These are phyloP conservation scores for Yarrowia sp. DNA, from an alignment of 805 yeast genomes.

Conservation along the genomic window DNA sequence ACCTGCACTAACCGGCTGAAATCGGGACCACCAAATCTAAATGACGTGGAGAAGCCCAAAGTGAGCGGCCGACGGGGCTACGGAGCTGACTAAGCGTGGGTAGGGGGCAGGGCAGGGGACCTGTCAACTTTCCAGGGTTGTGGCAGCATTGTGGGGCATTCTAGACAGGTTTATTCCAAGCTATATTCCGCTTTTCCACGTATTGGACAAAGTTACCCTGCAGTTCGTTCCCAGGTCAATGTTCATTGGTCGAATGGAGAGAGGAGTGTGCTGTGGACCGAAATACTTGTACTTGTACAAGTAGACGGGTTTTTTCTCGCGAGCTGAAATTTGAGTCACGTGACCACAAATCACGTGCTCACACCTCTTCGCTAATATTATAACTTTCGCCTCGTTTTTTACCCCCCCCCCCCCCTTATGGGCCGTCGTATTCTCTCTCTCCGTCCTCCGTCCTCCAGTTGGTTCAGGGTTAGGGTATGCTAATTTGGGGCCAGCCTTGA, in stretches of 20 bases:
- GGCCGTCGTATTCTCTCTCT: background rate
- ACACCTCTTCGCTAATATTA: background rate
- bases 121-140: background rate
- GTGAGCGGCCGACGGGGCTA: background rate
- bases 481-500: background rate
- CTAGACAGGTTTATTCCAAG: background rate
- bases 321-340: too few relatives aligned
- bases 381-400: too few relatives aligned
- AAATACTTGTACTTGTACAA: too few relatives aligned
- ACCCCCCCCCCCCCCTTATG: too few relatives aligned
- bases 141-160: background rate
- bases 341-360: background rate
- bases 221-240: background rate
- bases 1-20: constrained; percentile 30
- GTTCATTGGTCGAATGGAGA: background rate
- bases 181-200: background rate
- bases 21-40: constrained; percentile 28
- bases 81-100: background rate
- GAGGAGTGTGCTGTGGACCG: too few relatives aligned
- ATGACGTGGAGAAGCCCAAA: constrained; percentile 5
- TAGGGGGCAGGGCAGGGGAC: background rate
- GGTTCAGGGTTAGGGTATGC: constrained; percentile 5
- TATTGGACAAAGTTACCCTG: background rate
- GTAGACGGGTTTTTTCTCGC: too few relatives aligned
- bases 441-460: too few relatives aligned